Conservation (phyloP, 495 filamentous ascomycete species). For the Penicillium herquei region DNA sequence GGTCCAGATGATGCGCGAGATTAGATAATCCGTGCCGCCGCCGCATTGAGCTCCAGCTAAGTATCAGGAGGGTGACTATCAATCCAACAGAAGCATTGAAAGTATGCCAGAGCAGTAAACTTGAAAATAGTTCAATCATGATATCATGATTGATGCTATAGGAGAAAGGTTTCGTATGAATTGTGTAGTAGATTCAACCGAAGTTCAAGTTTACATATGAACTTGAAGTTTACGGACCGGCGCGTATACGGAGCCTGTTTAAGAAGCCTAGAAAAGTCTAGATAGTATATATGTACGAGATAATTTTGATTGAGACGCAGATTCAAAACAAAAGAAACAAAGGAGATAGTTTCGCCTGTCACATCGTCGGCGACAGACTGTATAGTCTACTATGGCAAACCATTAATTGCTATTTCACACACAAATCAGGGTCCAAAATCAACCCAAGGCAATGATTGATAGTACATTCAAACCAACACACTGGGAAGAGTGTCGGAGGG, state of each 20-base stretch:
- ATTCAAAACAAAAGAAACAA: constrained; percentile 23
- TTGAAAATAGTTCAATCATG: too few species aligned
- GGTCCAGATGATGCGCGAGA: constrained; percentile 3
- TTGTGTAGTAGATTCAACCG: too few species aligned
- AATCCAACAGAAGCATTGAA: too few species aligned
- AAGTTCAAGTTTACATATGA: too few species aligned
- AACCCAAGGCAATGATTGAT: constrained; percentile 38
- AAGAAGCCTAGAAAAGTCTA: background rate
- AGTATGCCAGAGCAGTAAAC: too few species aligned
- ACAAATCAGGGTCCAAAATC: constrained; percentile 32
- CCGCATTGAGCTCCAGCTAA: too few species aligned
- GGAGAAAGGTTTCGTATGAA: too few species aligned
- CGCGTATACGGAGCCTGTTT: too few species aligned
- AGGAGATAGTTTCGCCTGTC: constrained; percentile 28
- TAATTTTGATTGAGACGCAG: constrained; percentile 9
- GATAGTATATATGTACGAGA: constrained; percentile 5
- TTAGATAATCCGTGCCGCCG: constrained; percentile 9
- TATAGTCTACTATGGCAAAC: constrained; percentile 38
- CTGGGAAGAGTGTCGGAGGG: constrained; percentile 8
- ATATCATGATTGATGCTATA: too few species aligned
- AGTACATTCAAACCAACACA: constrained; percentile 33
- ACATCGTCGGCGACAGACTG: constrained; percentile 23
- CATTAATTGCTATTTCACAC: constrained; percentile 40
- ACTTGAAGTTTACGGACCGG: too few species aligned
- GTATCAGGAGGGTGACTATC: too few species aligned